phyloP scores from a whole-genome alignment of 306 rosid species.

The Trichosanthes cucumerina region DNA sequence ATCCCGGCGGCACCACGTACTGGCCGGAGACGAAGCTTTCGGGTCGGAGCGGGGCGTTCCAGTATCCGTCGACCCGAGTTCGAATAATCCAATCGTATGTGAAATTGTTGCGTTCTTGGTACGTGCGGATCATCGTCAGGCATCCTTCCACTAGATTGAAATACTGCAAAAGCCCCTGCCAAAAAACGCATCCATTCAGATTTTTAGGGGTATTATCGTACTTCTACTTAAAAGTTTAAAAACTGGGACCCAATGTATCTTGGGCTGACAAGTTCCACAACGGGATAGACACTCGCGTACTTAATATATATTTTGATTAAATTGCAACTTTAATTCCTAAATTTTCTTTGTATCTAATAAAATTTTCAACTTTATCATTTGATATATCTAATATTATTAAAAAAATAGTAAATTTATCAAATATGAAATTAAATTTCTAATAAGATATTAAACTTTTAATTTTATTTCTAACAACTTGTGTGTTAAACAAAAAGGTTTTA shows the following conservation, averaged over 20 bases:
- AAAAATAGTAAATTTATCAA: too few species aligned
- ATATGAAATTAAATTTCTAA: too few species aligned
- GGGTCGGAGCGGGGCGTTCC: conserved; percentile 67
- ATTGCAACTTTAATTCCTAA: too few species aligned
- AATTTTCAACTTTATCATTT: too few species aligned
- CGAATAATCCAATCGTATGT: conserved; percentile 78
- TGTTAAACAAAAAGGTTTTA: too few species aligned
- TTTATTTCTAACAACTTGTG: too few species aligned
- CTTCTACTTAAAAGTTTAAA: not conserved
- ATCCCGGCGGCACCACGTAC: conserved; percentile 73
- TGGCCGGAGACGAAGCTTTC: conserved; percentile 32
- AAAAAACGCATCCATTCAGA: not conserved
- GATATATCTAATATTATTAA: too few species aligned
- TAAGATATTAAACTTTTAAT: too few species aligned
- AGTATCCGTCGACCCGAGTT: conserved; percentile 83
- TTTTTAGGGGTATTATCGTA: not conserved
- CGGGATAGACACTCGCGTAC: too few species aligned
- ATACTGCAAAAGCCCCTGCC: conserved; percentile 72
- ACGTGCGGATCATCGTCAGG: conserved; percentile 34
- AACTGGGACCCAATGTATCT: not conserved
- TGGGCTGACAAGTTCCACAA: not conserved
- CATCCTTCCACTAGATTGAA: conserved; percentile 84
- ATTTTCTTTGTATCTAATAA: too few species aligned
- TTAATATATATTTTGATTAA: too few species aligned
- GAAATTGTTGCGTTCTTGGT: conserved; percentile 42